phyloP scores from a whole-genome alignment of 352 stramenopile genomes.

The Phytophthora foliorum region DNA sequence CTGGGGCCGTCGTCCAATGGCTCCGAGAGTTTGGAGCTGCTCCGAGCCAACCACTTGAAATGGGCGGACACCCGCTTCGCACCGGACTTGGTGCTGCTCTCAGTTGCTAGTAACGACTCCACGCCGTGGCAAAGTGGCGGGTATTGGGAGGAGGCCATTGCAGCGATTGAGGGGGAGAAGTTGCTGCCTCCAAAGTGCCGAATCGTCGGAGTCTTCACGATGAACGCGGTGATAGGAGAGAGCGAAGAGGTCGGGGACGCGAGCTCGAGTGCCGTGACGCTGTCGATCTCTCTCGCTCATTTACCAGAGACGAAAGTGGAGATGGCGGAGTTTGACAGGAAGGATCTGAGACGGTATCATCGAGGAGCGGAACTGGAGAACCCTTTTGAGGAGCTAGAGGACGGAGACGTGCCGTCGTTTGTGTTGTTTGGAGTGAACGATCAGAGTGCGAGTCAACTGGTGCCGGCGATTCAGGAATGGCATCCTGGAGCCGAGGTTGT shows the following conservation, averaged over 20 bases:
- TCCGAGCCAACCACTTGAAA: constrained; percentile 42
- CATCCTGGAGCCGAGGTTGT: constrained; percentile 47
- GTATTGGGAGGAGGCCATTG: constrained; percentile 51
- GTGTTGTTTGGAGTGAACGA: constrained; percentile 68
- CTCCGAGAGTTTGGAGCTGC: constrained; percentile 44
- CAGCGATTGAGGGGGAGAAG: constrained; percentile 43
- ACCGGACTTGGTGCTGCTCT: constrained; percentile 54
- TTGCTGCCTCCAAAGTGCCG: constrained; percentile 50
- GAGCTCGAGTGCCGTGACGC: constrained; percentile 36
- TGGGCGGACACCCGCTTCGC: constrained; percentile 49
- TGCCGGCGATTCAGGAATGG: constrained; percentile 45
- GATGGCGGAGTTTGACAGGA: constrained; percentile 58
- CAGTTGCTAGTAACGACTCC: constrained; percentile 35
- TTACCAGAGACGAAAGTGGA: constrained; percentile 59
- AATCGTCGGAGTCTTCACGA: constrained; percentile 50
- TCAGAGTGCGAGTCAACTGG: constrained; percentile 54
- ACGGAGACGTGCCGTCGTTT: constrained; percentile 44
- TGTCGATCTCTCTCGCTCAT: constrained; percentile 49
- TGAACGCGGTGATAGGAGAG: constrained; percentile 39
- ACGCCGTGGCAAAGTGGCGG: constrained; percentile 42
- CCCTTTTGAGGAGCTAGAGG: constrained; percentile 36
- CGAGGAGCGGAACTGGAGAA: constrained; percentile 44
- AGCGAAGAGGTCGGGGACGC: background rate
- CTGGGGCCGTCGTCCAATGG: constrained; percentile 33
- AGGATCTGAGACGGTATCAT: constrained; percentile 53